Evolutionary conservation across 192 early-diverging fungal species (phyloP).

Genomic region (Cladochytrium replicatum): DNA sequence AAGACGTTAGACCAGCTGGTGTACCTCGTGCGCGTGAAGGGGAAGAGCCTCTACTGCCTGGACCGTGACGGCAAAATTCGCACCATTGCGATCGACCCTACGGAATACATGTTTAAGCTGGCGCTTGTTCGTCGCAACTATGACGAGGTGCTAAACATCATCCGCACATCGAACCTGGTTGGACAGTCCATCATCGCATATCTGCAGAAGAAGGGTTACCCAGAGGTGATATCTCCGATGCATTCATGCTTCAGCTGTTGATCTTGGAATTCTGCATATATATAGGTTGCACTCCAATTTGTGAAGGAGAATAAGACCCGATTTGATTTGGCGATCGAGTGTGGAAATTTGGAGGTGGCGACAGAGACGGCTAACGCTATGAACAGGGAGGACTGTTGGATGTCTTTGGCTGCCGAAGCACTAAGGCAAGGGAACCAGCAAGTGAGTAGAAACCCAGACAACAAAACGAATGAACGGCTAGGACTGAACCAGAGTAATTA

Average conservation of each 20-base stretch:
- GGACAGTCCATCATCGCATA: constrained; percentile 99
- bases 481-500: not conserved
- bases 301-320: constrained; percentile 93
- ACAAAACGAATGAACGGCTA: too few species aligned
- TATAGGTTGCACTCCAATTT: constrained; percentile 88
- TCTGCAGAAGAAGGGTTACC: constrained; percentile 98
- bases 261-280: too few species aligned
- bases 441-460: constrained; percentile 33
- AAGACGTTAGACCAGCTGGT: constrained; percentile 93
- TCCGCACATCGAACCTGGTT: constrained; percentile 89
- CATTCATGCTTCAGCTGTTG: too few species aligned
- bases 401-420: constrained; percentile 78
- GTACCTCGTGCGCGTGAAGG: constrained; percentile 79
- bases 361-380: constrained; percentile 88
- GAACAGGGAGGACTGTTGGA: constrained; percentile 85
- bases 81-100: constrained; percentile 85
- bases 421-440: constrained; percentile 83
- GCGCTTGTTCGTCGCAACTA: constrained; percentile 86
- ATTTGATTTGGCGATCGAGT: constrained; percentile 93
- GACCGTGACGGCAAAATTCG: constrained; percentile 87
- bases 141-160: constrained; percentile 92
- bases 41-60: constrained; percentile 75
- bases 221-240: constrained; percentile 67
- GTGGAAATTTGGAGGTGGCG: constrained; percentile 92
- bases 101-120: constrained; percentile 96